Conservation (phyloP, 495 filamentous ascomycete genomes). For the Corynascus novoguineensis region DNA sequence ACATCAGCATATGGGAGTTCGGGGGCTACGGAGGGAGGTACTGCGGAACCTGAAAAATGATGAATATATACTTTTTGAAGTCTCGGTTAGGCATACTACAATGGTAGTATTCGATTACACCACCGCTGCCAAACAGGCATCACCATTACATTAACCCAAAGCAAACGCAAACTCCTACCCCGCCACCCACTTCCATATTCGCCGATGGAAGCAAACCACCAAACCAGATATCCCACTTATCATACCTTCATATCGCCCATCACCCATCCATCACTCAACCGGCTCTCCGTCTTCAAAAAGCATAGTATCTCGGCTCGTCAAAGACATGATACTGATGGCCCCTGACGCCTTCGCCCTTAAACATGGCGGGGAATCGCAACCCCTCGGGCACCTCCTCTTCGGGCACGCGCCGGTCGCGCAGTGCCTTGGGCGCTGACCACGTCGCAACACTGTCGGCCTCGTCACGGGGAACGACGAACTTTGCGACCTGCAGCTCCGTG, state of each 20-base stretch:
- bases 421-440: conserved; percentile 25
- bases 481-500: conserved; percentile 95
- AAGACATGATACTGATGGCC: conserved; percentile 96
- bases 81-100: no score
- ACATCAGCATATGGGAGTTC: no score
- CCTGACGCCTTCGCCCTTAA: conserved; percentile 78
- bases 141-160: no score
- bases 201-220: no score
- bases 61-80: no score
- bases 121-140: no score
- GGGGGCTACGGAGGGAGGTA: no score
- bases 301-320: conserved; percentile 76
- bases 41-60: no score
- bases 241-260: not conserved
- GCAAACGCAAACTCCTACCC: no score
- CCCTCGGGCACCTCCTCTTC: conserved; percentile 67
- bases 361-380: conserved; percentile 79
- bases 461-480: conserved; percentile 78
- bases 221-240: not conserved
- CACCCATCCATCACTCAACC: not conserved
- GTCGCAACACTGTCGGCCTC: conserved; percentile 53
- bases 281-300: conserved; percentile 19
- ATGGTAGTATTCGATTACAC: no score
- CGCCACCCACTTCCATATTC: no score
- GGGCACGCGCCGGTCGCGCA: conserved; percentile 42